Conservation (phyloP, 2,329 filamentous ascomycete species). For the Neoscytalidium dimidiatum region DNA sequence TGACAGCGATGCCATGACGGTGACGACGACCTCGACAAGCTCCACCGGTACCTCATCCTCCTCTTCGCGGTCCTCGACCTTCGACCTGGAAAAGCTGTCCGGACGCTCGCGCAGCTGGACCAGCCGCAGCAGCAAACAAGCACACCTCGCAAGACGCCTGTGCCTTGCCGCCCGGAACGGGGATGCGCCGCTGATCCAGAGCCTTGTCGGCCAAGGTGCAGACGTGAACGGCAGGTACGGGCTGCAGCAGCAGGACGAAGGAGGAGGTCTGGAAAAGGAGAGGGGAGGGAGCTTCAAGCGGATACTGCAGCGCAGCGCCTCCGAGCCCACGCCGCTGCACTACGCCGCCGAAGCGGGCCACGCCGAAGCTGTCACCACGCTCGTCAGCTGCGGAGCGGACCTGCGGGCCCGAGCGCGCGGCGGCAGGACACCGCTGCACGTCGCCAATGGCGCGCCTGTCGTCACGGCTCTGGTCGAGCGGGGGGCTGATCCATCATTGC, state of each 20-base stretch:
- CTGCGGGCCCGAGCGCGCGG: neutral
- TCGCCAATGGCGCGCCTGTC: neutral
- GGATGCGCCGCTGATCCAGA: neutral
- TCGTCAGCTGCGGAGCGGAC: neutral
- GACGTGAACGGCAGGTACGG: neutral
- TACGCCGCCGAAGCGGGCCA: neutral
- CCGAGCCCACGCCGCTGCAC: neutral
- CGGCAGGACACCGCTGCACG: neutral
- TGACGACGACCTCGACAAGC: neutral
- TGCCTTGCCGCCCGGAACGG: neutral
- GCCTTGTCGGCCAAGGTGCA: neutral
- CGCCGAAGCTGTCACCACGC: neutral
- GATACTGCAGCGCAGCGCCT: no score
- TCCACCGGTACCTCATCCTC: neutral
- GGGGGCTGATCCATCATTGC: neutral
- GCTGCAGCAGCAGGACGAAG: neutral
- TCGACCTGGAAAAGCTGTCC: neutral
- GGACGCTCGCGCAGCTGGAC: neutral
- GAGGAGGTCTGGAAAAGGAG: no score
- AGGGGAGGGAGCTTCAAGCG: no score
- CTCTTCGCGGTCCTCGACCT: no score
- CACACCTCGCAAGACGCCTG: neutral
- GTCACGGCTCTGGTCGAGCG: neutral
- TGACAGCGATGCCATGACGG: neutral
- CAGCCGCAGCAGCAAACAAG: neutral